phyloP scores from a whole-genome alignment of 495 filamentous ascomycete species.

The Hypoxylon lienhwacheense region DNA sequence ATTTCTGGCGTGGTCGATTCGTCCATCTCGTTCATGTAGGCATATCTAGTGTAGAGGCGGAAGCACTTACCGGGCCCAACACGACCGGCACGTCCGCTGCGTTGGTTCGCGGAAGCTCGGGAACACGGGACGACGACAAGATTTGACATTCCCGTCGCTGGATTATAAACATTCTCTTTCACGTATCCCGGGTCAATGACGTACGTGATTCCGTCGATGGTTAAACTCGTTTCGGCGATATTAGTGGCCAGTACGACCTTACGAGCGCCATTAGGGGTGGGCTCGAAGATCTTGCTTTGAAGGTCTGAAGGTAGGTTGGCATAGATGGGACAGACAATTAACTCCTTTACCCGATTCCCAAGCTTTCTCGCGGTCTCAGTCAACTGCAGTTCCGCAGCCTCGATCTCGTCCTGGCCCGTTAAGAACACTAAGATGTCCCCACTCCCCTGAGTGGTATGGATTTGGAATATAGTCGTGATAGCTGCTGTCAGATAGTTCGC shows the following conservation, averaged over 20 bases:
- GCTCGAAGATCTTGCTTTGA: slow-evolving; percentile 87
- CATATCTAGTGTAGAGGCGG: slow-evolving; percentile 91
- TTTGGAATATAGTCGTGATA: slow-evolving; percentile 94
- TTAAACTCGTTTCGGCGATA: slow-evolving; percentile 86
- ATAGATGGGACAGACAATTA: slow-evolving; percentile 86
- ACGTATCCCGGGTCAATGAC: slow-evolving; percentile 92
- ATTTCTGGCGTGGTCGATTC: slow-evolving; percentile 95
- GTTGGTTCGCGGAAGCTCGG: slow-evolving; percentile 90
- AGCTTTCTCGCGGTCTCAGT: slow-evolving; percentile 79
- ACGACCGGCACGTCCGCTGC: slow-evolving; percentile 88
- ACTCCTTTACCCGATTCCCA: slow-evolving; percentile 78
- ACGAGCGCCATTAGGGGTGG: slow-evolving; percentile 74
- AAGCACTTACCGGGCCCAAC: slow-evolving; percentile 95
- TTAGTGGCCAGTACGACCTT: slow-evolving; percentile 91
- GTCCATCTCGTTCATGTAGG: slow-evolving; percentile 91
- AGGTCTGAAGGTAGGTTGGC: slow-evolving; percentile 85
- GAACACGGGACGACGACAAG: slow-evolving; percentile 91
- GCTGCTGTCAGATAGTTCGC: slow-evolving; percentile 92
- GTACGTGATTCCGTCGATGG: slow-evolving; percentile 88
- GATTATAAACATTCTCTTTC: slow-evolving; percentile 94
- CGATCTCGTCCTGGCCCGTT: slow-evolving; percentile 90
- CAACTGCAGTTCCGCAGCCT: slow-evolving; percentile 77
- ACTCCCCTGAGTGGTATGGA: slow-evolving; percentile 81
- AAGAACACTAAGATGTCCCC: slow-evolving; percentile 92
- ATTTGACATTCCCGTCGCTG: slow-evolving; percentile 87